Base-by-base conservation (phyloP, 2,329 filamentous ascomycete species). In the Alternaria viburni region DNA sequence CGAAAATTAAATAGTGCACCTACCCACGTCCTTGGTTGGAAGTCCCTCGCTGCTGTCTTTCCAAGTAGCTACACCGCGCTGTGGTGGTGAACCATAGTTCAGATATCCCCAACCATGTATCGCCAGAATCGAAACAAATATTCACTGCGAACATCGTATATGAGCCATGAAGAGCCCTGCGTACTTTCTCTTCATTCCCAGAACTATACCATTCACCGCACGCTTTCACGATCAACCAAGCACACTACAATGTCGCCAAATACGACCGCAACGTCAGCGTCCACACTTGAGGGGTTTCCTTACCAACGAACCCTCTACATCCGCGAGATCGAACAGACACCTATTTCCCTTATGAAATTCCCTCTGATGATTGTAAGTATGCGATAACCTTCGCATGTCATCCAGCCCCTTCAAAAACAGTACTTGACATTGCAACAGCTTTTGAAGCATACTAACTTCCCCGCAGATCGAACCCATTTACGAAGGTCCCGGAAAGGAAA, bases 11-110 rank as follows among this genome's bases (percentile, higher is more conserved):
- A 15, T n/a, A 7, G 1, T n/a, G 15, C 2, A 10, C 15, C 15
- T 17, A 41, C 3, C 1, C 0, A 6, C 0, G 36, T 17, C 36
- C 36, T 6, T 41, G 36, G 36, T 41, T 41, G n/a, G 15, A 11
- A 11, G 36, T 41, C 8, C 9, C 3, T 41, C n/a, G n/a, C n/a
- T 2, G 36, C 36, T 17, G n/a, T 41, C 15, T 41, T 41, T 9
- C 36, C 36, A 17, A 17, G 15, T 41, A n/a, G 36, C 36, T 41
- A 11, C 0, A 41, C 36, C 8, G n/a, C 15, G 36, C 36, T 41
- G 36, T 41, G 36, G n/a, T 41, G 36, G n/a, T 41, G 19, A 52
- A 52, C 30, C 49, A 41, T 52, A 41, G 28, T 52, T 41, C 9
- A 9, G 2, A 41, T 41, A 41, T 17, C 15, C 36, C 3, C n/a